Evolutionary conservation across 371 early-diverging fungal genomes (phyloP), one percentile per base, ranked within the genome.

Genomic region (Rhizoclosmatium hyalinum): DNA sequence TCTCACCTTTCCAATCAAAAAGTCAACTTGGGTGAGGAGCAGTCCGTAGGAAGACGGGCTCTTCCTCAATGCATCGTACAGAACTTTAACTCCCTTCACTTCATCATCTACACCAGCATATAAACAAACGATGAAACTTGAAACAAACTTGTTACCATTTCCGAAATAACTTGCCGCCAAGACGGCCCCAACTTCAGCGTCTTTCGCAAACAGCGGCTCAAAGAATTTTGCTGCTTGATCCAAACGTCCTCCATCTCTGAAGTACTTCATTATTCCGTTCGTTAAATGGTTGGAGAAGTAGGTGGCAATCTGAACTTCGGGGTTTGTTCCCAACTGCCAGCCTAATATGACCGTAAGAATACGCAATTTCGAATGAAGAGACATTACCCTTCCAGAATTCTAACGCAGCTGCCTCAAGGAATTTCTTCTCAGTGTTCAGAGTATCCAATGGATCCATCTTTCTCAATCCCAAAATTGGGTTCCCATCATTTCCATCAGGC

Each of bases 311-410:
- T 97, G 97, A 61, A 95, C 92, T 74, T 95, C 95, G 8, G 96
- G 91, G 45, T 91, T 92, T 57, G 94, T 93, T n/a, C 98, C 98
- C n/a, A 98, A 87, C 77, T 93, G 92, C 95, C 95, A 96, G 43
- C 95, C 92, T 88, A 79, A 63, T 46, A 64, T 14, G 19, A 32
- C 24, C 24, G 17, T 4, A 21, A 21, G 46, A 46, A 61, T 42
- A 10, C 78, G 24, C 12, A 64, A 43, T 2, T 19, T 76, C 50
- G 17, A 50, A 75, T 60, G 14, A 74, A 77, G 12, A 10, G 39
- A 55, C 6, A 58, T 19, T 77, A 90, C 90, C 93, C 79, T 90
- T 89, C 90, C 91, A 94, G 77, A 95, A 97, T 74, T 94, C 82
- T n/a, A 87, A 85, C 72, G 88, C 85, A 0, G 93, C 93, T 0